Evolutionary conservation across 2,329 filamentous ascomycete species (phyloP).

Genomic region (Claviceps pazoutovae): DNA sequence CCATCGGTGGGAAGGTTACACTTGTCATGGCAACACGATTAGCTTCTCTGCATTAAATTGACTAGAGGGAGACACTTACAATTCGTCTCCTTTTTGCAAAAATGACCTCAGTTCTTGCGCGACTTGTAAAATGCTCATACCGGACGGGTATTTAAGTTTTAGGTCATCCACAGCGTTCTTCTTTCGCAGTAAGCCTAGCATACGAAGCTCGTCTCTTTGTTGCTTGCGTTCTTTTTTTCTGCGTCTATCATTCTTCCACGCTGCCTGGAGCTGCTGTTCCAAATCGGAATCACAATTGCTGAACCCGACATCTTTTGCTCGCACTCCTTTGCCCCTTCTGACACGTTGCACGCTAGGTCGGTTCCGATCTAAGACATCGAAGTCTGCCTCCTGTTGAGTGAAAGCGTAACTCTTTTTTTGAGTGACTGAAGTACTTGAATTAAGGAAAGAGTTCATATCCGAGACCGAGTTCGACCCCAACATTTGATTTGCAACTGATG

Average conservation of each 20-base stretch:
- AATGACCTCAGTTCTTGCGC: constrained; percentile 61
- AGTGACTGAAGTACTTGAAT: neutral
- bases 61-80: constrained; percentile 30
- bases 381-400: constrained; percentile 40
- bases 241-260: constrained; percentile 53
- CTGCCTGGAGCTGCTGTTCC: constrained; percentile 40
- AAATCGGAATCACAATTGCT: constrained; percentile 54
- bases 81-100: constrained; percentile 46
- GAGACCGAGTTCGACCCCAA: neutral
- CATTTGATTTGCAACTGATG: constrained; percentile 13
- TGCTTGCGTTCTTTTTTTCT: constrained; percentile 60
- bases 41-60: neutral
- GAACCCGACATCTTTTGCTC: constrained; percentile 34
- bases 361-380: constrained; percentile 78
- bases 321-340: constrained; percentile 49
- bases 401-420: neutral
- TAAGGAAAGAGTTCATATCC: neutral
- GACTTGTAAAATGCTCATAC: constrained; percentile 58
- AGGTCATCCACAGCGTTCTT: constrained; percentile 43
- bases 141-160: constrained; percentile 55
- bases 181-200: constrained; percentile 51
- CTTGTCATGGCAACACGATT: neutral
- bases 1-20: constrained; percentile 70
- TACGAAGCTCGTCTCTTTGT: constrained; percentile 54
- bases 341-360: constrained; percentile 46